phyloP scores from a whole-genome alignment of 169 alveolate species.

The Pseudocohnilembus persalinus region DNA sequence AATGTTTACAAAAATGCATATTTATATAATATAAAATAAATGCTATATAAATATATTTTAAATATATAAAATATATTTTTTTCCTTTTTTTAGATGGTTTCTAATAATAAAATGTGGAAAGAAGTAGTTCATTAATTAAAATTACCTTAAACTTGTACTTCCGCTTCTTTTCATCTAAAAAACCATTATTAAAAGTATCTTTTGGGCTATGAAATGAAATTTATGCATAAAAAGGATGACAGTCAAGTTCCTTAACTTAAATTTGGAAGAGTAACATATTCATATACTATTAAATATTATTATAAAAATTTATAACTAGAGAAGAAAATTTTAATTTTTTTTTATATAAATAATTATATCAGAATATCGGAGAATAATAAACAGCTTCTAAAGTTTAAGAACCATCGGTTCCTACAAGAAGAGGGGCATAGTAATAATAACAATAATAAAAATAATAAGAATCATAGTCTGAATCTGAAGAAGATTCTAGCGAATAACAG shows the following conservation, averaged over 20 bases:
- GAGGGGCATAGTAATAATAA: no score
- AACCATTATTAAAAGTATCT: neutral
- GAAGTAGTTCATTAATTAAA: neutral
- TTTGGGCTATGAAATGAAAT: neutral
- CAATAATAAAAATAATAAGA: no score
- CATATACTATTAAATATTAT: no score
- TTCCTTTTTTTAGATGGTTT: neutral
- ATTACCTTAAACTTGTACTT: neutral
- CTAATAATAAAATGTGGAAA: neutral
- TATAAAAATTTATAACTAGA: no score
- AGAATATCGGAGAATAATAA: neutral
- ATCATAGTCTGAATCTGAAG: neutral
- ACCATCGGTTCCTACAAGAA: neutral
- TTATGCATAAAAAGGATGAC: neutral
- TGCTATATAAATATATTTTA: no score
- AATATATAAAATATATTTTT: no score
- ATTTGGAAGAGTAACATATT: neutral
- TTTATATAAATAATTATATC: no score
- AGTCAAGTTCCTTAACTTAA: neutral
- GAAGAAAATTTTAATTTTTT: no score
- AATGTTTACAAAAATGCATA: neutral
- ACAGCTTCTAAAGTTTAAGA: neutral
- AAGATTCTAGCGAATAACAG: no score
- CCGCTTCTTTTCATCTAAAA: neutral
- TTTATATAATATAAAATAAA: no score